These are phyloP conservation scores for Pelargonium nanum DNA, from an alignment of 345 rosid species.

Conservation along the genomic window DNA sequence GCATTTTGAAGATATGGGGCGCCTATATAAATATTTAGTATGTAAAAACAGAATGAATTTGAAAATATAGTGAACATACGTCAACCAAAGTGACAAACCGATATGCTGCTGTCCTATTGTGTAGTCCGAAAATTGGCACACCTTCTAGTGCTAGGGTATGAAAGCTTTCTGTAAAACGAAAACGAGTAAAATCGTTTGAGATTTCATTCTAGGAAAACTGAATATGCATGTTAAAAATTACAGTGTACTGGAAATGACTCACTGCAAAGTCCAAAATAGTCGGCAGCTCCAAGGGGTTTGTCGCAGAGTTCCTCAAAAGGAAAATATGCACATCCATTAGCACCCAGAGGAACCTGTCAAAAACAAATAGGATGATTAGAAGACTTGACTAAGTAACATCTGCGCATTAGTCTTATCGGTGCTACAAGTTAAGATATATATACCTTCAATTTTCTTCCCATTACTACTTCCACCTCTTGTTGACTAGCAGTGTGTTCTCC, in stretches of 20 bases:
- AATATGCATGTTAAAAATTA: not conserved
- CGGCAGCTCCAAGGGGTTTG: slow-evolving; percentile 94
- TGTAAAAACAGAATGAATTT: not conserved
- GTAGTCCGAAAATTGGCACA: slow-evolving; percentile 72
- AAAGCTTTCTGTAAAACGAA: slow-evolving; percentile 53
- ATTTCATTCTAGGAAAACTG: not conserved
- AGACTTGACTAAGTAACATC: not conserved
- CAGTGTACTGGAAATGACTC: slow-evolving; percentile 32
- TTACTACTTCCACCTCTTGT: slow-evolving; percentile 75
- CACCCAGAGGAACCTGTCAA: slow-evolving; percentile 65
- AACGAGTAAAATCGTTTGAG: not conserved
- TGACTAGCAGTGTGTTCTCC: slow-evolving; percentile 47
- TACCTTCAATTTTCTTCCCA: slow-evolving; percentile 88
- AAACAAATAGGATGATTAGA: no score
- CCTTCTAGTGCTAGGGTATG: slow-evolving; percentile 89
- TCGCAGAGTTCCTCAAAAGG: slow-evolving; percentile 83
- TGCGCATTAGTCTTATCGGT: not conserved
- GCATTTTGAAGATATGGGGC: no score
- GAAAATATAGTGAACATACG: slow-evolving; percentile 31
- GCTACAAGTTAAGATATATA: not conserved
- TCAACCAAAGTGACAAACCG: slow-evolving; percentile 92
- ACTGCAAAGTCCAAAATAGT: slow-evolving; percentile 93
- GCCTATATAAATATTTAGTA: not conserved
- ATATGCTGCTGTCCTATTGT: slow-evolving; percentile 79
- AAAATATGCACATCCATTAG: slow-evolving; percentile 90